Base-by-base conservation (phyloP, 2,329 filamentous ascomycete genomes). In the Calonectria naviculata region DNA sequence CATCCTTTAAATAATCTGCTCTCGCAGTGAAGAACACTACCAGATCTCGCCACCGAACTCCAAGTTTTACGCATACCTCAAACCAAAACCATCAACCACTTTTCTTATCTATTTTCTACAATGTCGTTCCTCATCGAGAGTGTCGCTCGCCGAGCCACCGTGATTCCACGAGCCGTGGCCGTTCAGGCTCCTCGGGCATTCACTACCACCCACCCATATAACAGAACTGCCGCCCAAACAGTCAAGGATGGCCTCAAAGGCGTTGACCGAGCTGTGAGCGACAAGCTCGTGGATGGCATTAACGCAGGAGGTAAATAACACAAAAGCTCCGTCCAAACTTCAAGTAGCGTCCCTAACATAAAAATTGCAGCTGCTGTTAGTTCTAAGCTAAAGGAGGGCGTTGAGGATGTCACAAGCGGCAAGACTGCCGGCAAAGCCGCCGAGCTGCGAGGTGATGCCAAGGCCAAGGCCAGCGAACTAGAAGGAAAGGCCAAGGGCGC, bases 251-350 rank as follows among this genome's bases (percentile, higher is more conserved):
- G 86, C 4, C 81, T 89, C 68, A 91, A 92, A 82, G 83, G 82
- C 7, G 89, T 91, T 7, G 89, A 93, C 83, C 86, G 89, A 34
- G 86, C 84, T 61, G 89, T 93, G 47, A 87, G 88, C 70, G 88
- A 91, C 79, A 92, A 90, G 79, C 79, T 93, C 21, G 88, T 92
- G 31, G 88, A 90, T 44, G 90, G 89, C 19, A 90, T 93, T 78
- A 85, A 93, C 75, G 83, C 85, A 56, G 87, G 88, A 60, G 81
- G 91, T 92, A 84, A 70, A 88, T 12, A n/a, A n/a, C n/a, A 36
- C 24, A 12, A 38, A 19, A 17, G 19, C 38, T 56, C 42, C 8
- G 15, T 42, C 3, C 21, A 29, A 24, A 17, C 6, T 15, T 24
- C 58, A 8, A n/a, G 44, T 3, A 47, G 10, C 15, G n/a, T 28